Base-by-base conservation (phyloP, 768 basidiomycete genomes). In the Kondoa malvinella region DNA sequence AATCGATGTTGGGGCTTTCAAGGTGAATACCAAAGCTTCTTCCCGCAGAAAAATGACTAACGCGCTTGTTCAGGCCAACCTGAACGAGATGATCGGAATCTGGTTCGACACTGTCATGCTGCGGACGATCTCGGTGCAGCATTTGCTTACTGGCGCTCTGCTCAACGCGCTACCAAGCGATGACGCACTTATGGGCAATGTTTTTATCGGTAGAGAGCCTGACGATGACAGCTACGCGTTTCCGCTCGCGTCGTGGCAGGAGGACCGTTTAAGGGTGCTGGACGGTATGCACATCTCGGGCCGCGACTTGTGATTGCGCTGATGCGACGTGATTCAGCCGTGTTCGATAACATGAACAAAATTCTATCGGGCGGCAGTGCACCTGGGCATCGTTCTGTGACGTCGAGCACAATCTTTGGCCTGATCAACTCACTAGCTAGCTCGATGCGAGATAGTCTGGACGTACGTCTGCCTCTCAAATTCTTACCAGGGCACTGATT, bases 31-130 rank as follows among this genome's bases (percentile, higher is more conserved):
- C 4, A 50, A 50, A 8, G 8, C 40, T 50, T 1, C 0, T 58
- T 4, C n/a, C 32, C 33, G 25, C n/a, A 1, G 60, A 14, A 16
- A 8, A 1, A 30, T 25, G 1, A 17, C 26, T 14, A 40, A 1
- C 58, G 31, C 1, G 27, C n/a, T 29, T 27, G 15, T 21, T 4
- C 68, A 74, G 74, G 1, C n/a, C 17, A 69, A 67, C 30, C 32
- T 62, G 2, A 72, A 73, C 4, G 71, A 74, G 30, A 65, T 73
- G 17, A 56, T 73, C 29, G 65, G 70, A 14, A 69, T 74, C 65
- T 73, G 72, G 70, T 71, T 74, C 63, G 66, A 69, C 30, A 67
- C 72, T 12, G 65, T 75, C 62, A 70, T 72, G 16, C 71, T 71
- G 1, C 69, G 70, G 8, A 64, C 32, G 3, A 64, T 71, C 26